These are phyloP conservation scores for Psilocybe sp. DNA, from an alignment of 768 basidiomycete genomes.

Conservation along the genomic window DNA sequence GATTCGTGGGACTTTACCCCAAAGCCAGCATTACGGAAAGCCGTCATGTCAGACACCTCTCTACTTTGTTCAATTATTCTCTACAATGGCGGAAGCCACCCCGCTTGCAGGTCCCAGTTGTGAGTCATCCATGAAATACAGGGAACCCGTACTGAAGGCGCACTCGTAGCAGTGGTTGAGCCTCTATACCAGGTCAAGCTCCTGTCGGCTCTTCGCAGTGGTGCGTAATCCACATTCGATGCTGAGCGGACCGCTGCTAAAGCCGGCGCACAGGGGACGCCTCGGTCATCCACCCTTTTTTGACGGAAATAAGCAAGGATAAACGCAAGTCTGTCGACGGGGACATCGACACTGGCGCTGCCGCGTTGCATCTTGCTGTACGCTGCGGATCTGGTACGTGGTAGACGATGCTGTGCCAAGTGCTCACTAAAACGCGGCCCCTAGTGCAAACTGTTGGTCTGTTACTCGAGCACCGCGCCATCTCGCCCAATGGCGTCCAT, in stretches of 20 bases:
- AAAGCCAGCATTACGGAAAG: too few species aligned
- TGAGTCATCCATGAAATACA: background rate
- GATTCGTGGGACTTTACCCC: too few species aligned
- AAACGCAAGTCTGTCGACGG: slow-evolving; percentile 46
- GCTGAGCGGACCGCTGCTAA: background rate
- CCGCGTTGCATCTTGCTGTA: slow-evolving; percentile 80
- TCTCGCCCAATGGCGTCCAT: slow-evolving; percentile 76
- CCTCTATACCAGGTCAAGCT: slow-evolving; percentile 66
- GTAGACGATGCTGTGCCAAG: background rate
- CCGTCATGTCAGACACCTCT: too few species aligned
- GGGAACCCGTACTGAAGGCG: background rate
- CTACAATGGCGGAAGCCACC: slow-evolving; percentile 3
- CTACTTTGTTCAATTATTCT: background rate
- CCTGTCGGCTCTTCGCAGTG: slow-evolving; percentile 59
- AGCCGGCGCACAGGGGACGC: slow-evolving; percentile 56
- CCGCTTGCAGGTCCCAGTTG: background rate
- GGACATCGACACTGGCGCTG: slow-evolving; percentile 63
- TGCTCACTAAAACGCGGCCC: background rate
- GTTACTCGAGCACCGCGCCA: slow-evolving; percentile 68
- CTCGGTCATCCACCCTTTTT: slow-evolving; percentile 74
- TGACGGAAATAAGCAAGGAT: slow-evolving; percentile 73
- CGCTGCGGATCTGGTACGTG: slow-evolving; percentile 70
- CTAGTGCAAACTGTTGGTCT: slow-evolving; percentile 66
- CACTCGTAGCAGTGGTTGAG: slow-evolving; percentile 20
- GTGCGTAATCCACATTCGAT: slow-evolving; percentile 27